These are phyloP conservation scores for Phyllosticta citriasiana DNA, from an alignment of 2,329 filamentous ascomycete genomes.

Conservation along the genomic window DNA sequence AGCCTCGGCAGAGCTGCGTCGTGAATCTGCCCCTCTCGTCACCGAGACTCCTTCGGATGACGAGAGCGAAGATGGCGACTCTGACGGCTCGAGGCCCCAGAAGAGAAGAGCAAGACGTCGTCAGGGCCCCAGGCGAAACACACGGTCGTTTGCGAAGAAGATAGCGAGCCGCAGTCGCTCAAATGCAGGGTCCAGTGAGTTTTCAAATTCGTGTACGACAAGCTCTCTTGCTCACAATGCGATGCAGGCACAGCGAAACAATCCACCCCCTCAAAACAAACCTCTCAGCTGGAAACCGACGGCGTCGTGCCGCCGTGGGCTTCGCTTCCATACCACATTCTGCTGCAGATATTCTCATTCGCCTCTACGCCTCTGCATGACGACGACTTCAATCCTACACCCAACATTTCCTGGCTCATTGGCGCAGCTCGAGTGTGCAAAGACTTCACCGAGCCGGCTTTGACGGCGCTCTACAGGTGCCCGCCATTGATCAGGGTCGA, in stretches of 20 bases:
- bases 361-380: constrained; percentile 51
- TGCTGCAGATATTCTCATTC: constrained; percentile 59
- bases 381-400: constrained; percentile 33
- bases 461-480: constrained; percentile 60
- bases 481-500: constrained; percentile 51
- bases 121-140: not conserved
- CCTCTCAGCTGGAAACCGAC: constrained; percentile 10
- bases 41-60: constrained; percentile 1
- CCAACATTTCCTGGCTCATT: constrained; percentile 52
- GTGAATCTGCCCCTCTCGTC: constrained; percentile 2
- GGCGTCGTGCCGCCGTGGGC: constrained; percentile 46
- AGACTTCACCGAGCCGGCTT: constrained; percentile 59
- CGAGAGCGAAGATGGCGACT: not conserved
- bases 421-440: constrained; percentile 50
- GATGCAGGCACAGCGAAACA: not conserved
- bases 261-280: not conserved
- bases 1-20: not conserved
- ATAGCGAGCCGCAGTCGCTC: not conserved
- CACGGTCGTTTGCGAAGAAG: not conserved
- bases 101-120: not conserved
- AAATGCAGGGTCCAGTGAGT: not conserved
- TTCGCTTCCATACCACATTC: constrained; percentile 57
- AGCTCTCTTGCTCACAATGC: constrained; percentile 1
- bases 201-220: not conserved
- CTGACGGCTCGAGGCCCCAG: not conserved